Evolutionary conservation across 1,284 basidiomycete species (phyloP), one percentile per base, ranked within the genome.

Genomic region (Rhodotorula glutinis): DNA sequence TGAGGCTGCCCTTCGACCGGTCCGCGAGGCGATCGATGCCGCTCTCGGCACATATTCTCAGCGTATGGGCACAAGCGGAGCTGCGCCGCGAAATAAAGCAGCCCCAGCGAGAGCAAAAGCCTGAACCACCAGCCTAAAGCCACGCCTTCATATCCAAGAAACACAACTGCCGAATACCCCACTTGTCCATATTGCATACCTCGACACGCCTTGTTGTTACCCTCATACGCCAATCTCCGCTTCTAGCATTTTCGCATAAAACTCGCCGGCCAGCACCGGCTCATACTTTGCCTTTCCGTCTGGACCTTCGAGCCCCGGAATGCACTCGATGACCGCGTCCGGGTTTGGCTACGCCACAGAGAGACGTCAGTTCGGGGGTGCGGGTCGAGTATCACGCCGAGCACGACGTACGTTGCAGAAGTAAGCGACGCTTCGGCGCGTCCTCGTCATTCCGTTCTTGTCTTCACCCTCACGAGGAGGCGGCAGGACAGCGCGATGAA

Each of bases 231-330:
- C 56, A n/a, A 65, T 62, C 40, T 65, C 59, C 0, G 60, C 52
- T 29, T 65, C 63, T 40, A 68, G 56, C 30, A 57, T 55, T 29
- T 56, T 25, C 4, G 67, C 67, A 23, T 68, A 65, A 25, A 62
- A 65, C 25, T 68, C 60, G 38, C 63, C 67, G 4, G 56, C 60
- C 8, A 61, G 43, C 23, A 65, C 63, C 0, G 63, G 60, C 52
- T 56, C 56, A 30, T 68, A 68, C 46, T 62, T 65, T 46, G 54
- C 27, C 25, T 60, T 60, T 16, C 62, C 67, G 17, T 52, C 19
- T 2, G 33, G 41, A 21, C 58, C 58, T 25, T 63, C 66, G 19
- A 65, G 51, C 2, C 67, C 63, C 2, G 63, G 63, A 14, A 65
- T 62, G 29, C 67, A 68, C 4, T 30, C 43, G 52, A 68, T 65